A percentile compares a stretch with the other conserved stretches of the same genome.
These are phyloP conservation scores for Lentinula lateritia DNA, from an alignment of 768 basidiomycete genomes.

Conservation along the genomic window DNA sequence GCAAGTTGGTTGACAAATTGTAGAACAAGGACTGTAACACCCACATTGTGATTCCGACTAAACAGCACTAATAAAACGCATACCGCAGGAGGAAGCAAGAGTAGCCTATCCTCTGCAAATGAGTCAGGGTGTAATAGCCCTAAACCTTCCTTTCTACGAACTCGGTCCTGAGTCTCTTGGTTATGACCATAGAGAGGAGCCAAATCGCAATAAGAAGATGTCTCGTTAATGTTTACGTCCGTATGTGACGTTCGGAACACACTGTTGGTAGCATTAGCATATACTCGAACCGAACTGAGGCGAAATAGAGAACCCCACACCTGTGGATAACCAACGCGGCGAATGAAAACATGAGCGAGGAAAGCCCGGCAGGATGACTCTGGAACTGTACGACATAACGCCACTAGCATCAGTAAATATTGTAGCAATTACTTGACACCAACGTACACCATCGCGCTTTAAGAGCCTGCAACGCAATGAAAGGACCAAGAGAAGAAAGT, in stretches of 20 bases:
- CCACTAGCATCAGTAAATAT: background rate
- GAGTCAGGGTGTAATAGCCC: conserved; percentile 65
- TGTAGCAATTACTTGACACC: background rate
- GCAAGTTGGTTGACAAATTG: background rate
- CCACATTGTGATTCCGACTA: conserved; percentile 83
- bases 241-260: conserved; percentile 79
- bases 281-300: background rate
- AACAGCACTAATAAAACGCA: conserved; percentile 79
- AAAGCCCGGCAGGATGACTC: conserved; percentile 74
- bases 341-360: conserved; percentile 75
- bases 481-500: background rate
- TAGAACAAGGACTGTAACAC: conserved; percentile 12
- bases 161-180: conserved; percentile 50
- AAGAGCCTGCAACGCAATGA: conserved; percentile 34
- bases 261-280: conserved; percentile 25
- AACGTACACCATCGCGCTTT: conserved; percentile 47
- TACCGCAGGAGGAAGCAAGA: conserved; percentile 75
- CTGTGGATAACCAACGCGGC: conserved; percentile 80
- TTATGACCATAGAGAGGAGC: conserved; percentile 78
- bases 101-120: conserved; percentile 74
- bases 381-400: conserved; percentile 44
- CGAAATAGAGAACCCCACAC: conserved; percentile 24
- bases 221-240: conserved; percentile 69
- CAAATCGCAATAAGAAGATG: conserved; percentile 83
- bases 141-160: conserved; percentile 45